Base-by-base conservation (phyloP, 148 eudicot species). In the Heliosperma pusillum region DNA sequence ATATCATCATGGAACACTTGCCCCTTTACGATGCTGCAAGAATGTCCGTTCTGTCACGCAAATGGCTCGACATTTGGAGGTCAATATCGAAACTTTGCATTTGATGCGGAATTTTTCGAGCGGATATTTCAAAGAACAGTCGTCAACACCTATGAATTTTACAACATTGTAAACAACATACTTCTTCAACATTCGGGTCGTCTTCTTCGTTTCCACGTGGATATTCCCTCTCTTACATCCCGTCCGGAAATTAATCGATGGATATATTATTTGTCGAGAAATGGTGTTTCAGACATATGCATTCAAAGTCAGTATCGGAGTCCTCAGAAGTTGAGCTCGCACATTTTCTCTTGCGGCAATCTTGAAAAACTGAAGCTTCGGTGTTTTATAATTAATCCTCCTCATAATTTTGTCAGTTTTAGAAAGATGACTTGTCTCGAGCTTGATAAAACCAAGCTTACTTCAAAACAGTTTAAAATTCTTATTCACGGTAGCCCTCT, bases 211-310 rank as follows among this genome's bases (percentile, higher is more conserved):
- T 58, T 72, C 53, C 10, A 40, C 17, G 40, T 72, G 10, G 9
- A 45, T 10, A 45, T 45, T 45, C 50, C 50, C 8, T 1, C 12
- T 45, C 1, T 10, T 45, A 45, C 50, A 45, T 8, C 10, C 10
- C 2, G 12, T 29, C 50, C 50, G 50, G 50, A 45, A 5, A 10
- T 80, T 58, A 7, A 21, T 71, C 77, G 66, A 21, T 80, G 83
- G 83, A 45, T 76, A 19, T 71, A 62, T 10, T 67, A 57, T 68
- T 73, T 80, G 25, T 76, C 83, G 13, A 76, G 77, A 76, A 66
- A 67, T 25, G 80, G 55, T 24, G 12, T 80, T 45, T 56, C 30
- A 36, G 83, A 80, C 5, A 76, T 80, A 15, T 56, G 57, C 73
- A 47, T 80, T 71, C 52, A 65, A 5, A 71, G 71, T 72, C 25